Evolutionary conservation across 495 filamentous ascomycete species (phyloP).

Genomic region (Neurospora intermedia): DNA sequence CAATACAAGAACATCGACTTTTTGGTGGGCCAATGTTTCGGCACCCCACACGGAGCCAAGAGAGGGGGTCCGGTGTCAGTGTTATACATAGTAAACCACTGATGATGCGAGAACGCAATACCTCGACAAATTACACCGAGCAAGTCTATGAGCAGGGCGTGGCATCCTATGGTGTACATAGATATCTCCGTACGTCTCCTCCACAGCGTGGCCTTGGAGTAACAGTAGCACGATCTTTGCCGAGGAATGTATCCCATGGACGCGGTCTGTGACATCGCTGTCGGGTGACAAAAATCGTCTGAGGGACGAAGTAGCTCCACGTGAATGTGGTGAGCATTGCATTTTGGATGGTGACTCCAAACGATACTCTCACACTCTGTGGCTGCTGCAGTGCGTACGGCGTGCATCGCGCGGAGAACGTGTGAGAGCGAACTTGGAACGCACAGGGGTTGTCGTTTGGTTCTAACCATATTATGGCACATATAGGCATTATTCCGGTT

Average conservation of each 20-base stretch:
- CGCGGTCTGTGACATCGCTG: background rate
- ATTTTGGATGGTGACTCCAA: background rate
- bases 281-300: background rate
- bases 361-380: background rate
- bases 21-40: background rate
- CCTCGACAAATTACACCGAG: background rate
- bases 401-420: background rate
- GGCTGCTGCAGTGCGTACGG: background rate
- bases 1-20: background rate
- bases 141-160: background rate
- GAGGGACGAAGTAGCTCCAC: background rate
- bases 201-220: background rate
- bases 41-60: background rate
- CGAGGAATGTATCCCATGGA: background rate
- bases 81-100: background rate
- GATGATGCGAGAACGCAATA: conserved; percentile 2
- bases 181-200: background rate
- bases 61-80: background rate
- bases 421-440: conserved; percentile 1
- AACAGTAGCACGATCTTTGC: background rate
- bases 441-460: conserved; percentile 19
- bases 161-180: background rate
- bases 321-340: background rate
- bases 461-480: conserved; percentile 32
- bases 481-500: conserved; percentile 32